These are phyloP conservation scores for Pseudocercospora fijiensis DNA, from an alignment of 2,329 filamentous ascomycete genomes.

Conservation along the genomic window DNA sequence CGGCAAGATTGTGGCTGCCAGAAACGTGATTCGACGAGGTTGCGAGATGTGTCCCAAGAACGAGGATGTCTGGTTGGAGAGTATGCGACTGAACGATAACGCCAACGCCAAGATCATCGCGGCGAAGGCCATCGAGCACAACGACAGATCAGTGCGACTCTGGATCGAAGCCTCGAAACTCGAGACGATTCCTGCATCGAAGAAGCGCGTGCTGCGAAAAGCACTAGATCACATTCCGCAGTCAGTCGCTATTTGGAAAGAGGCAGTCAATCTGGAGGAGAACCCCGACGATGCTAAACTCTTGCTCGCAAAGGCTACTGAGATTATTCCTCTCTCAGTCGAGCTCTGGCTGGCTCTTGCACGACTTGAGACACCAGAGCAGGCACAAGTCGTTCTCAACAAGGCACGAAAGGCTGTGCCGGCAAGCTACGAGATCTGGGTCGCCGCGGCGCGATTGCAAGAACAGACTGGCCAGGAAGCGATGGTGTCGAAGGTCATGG, in stretches of 20 bases:
- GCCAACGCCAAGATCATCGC: constrained; percentile 96
- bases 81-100: constrained; percentile 83
- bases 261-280: constrained; percentile 92
- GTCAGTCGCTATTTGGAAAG: constrained; percentile 97
- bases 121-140: constrained; percentile 87
- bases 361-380: constrained; percentile 81
- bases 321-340: constrained; percentile 89
- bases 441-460: constrained; percentile 86
- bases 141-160: constrained; percentile 79
- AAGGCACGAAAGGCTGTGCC: constrained; percentile 91
- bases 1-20: constrained; percentile 84
- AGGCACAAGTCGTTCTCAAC: constrained; percentile 93
- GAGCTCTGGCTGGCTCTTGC: constrained; percentile 95
- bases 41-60: constrained; percentile 90
- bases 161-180: constrained; percentile 97
- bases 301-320: constrained; percentile 88
- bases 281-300: constrained; percentile 83
- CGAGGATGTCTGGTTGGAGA: constrained; percentile 94
- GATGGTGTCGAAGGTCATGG: constrained; percentile 83
- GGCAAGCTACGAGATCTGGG: constrained; percentile 93
- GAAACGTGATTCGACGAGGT: constrained; percentile 82
- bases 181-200: constrained; percentile 76
- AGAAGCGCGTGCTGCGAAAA: constrained; percentile 88
- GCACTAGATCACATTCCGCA: constrained; percentile 91
- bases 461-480: constrained; percentile 80